Evolutionary conservation across 495 filamentous ascomycete genomes (phyloP).

Genomic region (Rostrohypoxylon terebratum): DNA sequence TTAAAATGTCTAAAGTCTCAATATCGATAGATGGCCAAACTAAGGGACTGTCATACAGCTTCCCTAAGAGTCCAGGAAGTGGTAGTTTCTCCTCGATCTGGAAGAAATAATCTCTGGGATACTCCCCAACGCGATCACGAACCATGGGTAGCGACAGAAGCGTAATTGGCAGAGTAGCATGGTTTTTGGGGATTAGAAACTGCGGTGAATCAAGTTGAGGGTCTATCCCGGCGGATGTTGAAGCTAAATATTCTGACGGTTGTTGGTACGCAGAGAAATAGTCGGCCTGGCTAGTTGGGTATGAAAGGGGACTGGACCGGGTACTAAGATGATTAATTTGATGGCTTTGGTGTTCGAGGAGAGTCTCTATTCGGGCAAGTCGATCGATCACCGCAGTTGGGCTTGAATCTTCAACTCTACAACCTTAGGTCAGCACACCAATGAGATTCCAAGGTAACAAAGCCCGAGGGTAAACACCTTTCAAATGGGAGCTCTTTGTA

Average conservation of each 20-base stretch:
- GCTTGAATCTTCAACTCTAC: conserved; percentile 46
- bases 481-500: conserved; percentile 53
- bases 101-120: conserved; percentile 50
- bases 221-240: conserved; percentile 43
- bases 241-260: conserved; percentile 43
- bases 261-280: conserved; percentile 42
- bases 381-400: conserved; percentile 50
- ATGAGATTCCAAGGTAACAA: background rate
- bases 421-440: conserved; percentile 19
- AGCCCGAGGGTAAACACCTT: conserved; percentile 32
- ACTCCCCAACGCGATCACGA: conserved; percentile 48
- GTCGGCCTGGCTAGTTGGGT: conserved; percentile 47
- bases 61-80: conserved; percentile 44
- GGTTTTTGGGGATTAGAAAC: conserved; percentile 50
- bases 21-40: conserved; percentile 48
- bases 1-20: conserved; percentile 40
- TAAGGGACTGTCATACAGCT: conserved; percentile 39
- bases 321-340: conserved; percentile 47
- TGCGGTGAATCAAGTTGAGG: conserved; percentile 44
- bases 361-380: conserved; percentile 49
- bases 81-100: conserved; percentile 49
- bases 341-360: conserved; percentile 52
- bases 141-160: conserved; percentile 48
- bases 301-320: conserved; percentile 42
- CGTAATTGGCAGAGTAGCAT: conserved; percentile 47